Percentiles rank a stretch among this genome's conserved stretches.
These are phyloP conservation scores for Mycotypha africana DNA, from an alignment of 371 early-diverging fungal species.

Conservation along the genomic window DNA sequence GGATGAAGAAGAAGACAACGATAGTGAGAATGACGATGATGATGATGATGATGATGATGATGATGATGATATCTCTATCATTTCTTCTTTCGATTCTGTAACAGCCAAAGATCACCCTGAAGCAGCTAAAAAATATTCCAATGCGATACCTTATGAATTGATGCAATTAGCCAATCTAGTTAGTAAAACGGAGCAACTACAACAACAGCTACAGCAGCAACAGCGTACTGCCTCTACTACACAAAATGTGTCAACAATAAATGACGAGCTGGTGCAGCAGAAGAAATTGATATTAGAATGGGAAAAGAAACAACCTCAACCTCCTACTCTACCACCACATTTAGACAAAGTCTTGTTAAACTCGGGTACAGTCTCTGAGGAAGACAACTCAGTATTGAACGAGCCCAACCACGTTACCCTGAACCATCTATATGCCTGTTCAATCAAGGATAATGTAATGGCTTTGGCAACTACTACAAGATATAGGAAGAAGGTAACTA, in stretches of 20 bases:
- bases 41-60: conserved; percentile 31
- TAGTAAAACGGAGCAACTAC: conserved; percentile 15
- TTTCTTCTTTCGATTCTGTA: conserved; percentile 19
- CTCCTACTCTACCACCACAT: conserved; percentile 89
- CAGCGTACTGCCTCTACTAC: no score
- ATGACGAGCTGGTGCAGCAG: no score
- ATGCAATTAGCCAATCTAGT: conserved; percentile 18
- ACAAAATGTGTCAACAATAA: no score
- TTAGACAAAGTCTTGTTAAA: conserved; percentile 88
- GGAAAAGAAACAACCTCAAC: conserved; percentile 52
- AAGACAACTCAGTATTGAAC: conserved; percentile 77
- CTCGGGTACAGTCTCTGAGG: conserved; percentile 56
- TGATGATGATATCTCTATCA: conserved; percentile 11
- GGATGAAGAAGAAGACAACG: conserved; percentile 50
- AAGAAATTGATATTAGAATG: conserved; percentile 16
- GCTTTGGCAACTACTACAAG: conserved; percentile 85
- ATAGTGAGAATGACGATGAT: conserved; percentile 51
- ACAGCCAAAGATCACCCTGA: conserved; percentile 46
- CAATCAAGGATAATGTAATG: conserved; percentile 95
- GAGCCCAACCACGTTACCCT: conserved; percentile 92
- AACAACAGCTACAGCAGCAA: background rate
- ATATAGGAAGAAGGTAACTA: conserved; percentile 77
- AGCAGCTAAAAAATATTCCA: conserved; percentile 66
- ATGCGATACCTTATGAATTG: conserved; percentile 56
- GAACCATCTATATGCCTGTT: conserved; percentile 94